Base-by-base conservation (phyloP, 1,139 yeast genomes). In the Hansenula lynferdii region DNA sequence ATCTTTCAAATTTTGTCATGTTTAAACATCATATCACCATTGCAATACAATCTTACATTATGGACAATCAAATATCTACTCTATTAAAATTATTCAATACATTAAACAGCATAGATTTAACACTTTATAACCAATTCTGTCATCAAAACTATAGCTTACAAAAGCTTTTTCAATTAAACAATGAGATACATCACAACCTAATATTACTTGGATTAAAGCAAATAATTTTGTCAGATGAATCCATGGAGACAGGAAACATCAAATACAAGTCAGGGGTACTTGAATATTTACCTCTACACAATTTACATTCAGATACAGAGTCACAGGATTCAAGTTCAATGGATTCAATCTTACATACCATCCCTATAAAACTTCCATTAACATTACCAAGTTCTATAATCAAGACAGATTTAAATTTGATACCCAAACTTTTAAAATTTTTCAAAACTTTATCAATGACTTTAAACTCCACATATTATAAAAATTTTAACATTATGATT, bases 11-110 rank as follows among this genome's bases (percentile, higher is more conserved):
- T 35, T 53, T 45, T 23, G 33, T 41, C 14, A 27, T 47, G 0
- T 49, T 53, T 42, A 53, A 53, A 31, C 55, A 47, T 27, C 27
- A 49, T 11, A 34, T 52, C 11, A 48, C 53, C 3, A 28, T 47
- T 5, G 36, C 54, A 2, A 42, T 50, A 0, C 48, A 49, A 7
- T 24, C 28, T 2, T 52, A 46, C 28, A 39, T 50, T 3, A 16
- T 38, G 0, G 51, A 51, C 28, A 45, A 43, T 5, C 42, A 41
- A 12, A n/a, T 51, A 10, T 11, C 40, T 4, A 53, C 49, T 29
- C 29, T 52, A 9, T 29, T 47, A 2, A 28, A 48, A 1, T 26
- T 52, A 16, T 52, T 43, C 42, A 51, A 52, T 29, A 40, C 43
- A 15, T 37, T 50, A 7, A 52, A 52, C 33, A 28, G 40, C 12